These are phyloP conservation scores for Cairneyella variabilis DNA, from an alignment of 495 filamentous ascomycete genomes.

Conservation along the genomic window DNA sequence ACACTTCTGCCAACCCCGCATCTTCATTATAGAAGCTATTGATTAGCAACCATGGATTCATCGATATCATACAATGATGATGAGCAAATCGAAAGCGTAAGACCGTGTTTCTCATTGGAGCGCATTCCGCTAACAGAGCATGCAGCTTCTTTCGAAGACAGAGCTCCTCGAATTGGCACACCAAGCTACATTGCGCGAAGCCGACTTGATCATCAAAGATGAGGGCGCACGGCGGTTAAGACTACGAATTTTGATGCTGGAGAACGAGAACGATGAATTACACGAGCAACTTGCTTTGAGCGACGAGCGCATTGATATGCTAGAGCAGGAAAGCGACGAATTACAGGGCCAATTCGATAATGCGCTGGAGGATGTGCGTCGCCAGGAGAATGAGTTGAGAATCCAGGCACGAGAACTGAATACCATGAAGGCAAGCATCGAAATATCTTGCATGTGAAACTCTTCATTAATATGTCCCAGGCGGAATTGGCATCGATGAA, in stretches of 20 bases:
- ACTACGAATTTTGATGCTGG: conserved; percentile 61
- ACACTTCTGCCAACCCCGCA: too few relatives aligned
- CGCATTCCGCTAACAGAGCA: not conserved
- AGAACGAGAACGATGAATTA: conserved; percentile 66
- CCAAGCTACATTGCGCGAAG: conserved; percentile 50
- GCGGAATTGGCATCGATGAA: conserved; percentile 64
- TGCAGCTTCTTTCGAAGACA: conserved; percentile 18
- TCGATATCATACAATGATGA: conserved; percentile 21
- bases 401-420: conserved; percentile 59
- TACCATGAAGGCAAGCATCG: conserved; percentile 57
- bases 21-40: not conserved
- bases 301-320: conserved; percentile 43
- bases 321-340: conserved; percentile 50
- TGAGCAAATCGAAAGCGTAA: conserved; percentile 20
- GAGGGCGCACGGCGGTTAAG: conserved; percentile 64
- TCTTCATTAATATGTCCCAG: conserved; percentile 33
- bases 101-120: not conserved
- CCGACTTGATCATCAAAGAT: conserved; percentile 58
- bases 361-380: conserved; percentile 49
- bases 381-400: conserved; percentile 52
- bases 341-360: conserved; percentile 53
- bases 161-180: conserved; percentile 61
- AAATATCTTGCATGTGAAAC: not conserved
- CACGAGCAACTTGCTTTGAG: conserved; percentile 56
- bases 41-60: conserved; percentile 18